Evolutionary conservation across 1,284 basidiomycete species (phyloP), one percentile per base, ranked within the genome.

Genomic region (Sporisorium reilianum): DNA sequence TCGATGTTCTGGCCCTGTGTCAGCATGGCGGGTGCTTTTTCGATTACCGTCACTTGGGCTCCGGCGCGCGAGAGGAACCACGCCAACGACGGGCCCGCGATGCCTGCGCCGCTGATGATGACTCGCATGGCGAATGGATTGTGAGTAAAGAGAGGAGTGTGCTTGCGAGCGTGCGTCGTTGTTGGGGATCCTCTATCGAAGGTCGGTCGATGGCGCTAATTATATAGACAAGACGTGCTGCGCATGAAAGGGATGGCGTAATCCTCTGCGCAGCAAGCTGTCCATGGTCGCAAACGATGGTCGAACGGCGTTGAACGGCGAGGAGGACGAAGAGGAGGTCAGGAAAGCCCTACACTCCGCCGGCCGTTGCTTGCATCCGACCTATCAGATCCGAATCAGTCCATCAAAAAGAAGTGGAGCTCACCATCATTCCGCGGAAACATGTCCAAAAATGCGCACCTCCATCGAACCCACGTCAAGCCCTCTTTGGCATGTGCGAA

Each of bases 1-100:
- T 86, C 85, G 56, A 86, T 77, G 54, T 80, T 84, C 49, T 86
- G 86, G 1, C 86, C 86, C 16, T 75, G 71, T 0, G 61, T 53
- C 4, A 81, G 67, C 11, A 85, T 69, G 11, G 50, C 40, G 9
- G 71, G 57, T 11, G 73, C 65, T 28, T 81, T 79, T 55, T 86
- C 86, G 16, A 86, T 68, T 28, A 86, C 53, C 14, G 85, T 86
- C 9, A 82, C 79, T 9, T 52, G 53, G 20, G 65, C 67, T 10
- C 82, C 83, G 18, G 77, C 70, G 18, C 66, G 72, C 5, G 77
- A 53, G 6, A 85, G 71, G 66, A 71, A 83, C 26, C 62, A 84
- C 0, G 85, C 85, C 10, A 81, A 30, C 1, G 81, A 69, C 25
- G 85, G 82, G 0, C 86, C 85, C 14, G 85, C 84, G 28, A 86